Evolutionary conservation across 176 grass and related monocot species (phyloP), one percentile per base, ranked within the genome.

Genomic region (Triticum timopheevii): DNA sequence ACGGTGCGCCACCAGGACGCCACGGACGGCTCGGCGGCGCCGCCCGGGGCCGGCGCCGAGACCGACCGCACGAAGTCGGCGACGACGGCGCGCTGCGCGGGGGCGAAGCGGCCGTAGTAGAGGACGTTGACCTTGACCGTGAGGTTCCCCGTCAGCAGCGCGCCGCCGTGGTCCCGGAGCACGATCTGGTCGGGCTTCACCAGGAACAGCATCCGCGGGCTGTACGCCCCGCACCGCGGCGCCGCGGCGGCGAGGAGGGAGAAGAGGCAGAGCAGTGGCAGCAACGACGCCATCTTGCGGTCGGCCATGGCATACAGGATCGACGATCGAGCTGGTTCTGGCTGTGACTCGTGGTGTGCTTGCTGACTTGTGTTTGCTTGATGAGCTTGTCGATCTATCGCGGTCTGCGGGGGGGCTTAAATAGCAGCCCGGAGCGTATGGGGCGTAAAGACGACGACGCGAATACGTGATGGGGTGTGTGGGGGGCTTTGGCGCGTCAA

Each of bases 1-100:
- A 70, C 88, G 30, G 90, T 92, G 59, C 67, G 45, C 93, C 96
- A 98, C 96, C 96, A 98, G 25, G 96, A 92, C 54, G 93, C 91
- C 28, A 95, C 96, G 23, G 96, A 92, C n/a, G 92, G 93, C 22
- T 73, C 11, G 20, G 74, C 11, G 36, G 3, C 13, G 24, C 5
- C 1, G 0, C 10, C 13, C 2, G 13, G 22, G 1, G 3, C 36
- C 27, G 71, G 7, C 24, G 45, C 45, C 19, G 91, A 89, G 69
- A 86, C 25, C 62, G 96, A 98, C 1, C 84, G 87, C 23, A 98
- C 78, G 86, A 98, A 98, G 86, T 92, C 93, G 23, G 38, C 28
- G 40, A 98, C 70, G 76, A 90, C 82, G 68, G 86, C 76, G 66
- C 92, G 93, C 78, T 98, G 96, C 5, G 88, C 10, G 0, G 86